These are phyloP conservation scores for Porodaedalea pini DNA, from an alignment of 1,284 basidiomycete genomes.

Conservation along the genomic window DNA sequence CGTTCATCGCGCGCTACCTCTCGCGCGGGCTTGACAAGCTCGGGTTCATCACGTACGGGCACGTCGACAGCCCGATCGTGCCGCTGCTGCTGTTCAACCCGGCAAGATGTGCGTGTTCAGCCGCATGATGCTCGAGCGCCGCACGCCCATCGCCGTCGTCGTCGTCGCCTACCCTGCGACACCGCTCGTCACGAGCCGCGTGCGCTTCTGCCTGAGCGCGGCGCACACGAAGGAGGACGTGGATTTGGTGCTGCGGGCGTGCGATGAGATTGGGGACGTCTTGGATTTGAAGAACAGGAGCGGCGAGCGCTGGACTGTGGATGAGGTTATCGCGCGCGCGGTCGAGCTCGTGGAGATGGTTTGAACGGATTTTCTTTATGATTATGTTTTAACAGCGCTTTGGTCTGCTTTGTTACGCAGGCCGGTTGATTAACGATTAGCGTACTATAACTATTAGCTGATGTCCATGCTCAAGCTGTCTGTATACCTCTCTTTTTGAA, in stretches of 20 bases:
- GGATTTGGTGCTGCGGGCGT: constrained; percentile 82
- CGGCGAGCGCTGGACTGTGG: constrained; percentile 77
- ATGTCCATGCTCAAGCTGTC: not conserved
- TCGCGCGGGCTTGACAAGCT: constrained; percentile 85
- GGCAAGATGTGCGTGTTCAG: constrained; percentile 91
- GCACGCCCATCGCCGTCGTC: constrained; percentile 83
- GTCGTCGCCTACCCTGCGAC: constrained; percentile 93
- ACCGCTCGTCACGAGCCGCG: constrained; percentile 84
- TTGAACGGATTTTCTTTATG: not conserved
- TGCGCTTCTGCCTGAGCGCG: constrained; percentile 93
- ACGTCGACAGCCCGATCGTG: constrained; percentile 89
- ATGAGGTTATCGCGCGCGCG: constrained; percentile 73
- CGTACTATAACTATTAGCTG: not conserved
- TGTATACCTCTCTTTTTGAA: not conserved
- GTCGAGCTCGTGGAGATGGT: constrained; percentile 68
- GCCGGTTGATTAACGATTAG: not conserved
- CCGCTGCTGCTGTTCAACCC: constrained; percentile 93
- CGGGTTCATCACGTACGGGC: constrained; percentile 96
- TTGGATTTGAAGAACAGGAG: constrained; percentile 82
- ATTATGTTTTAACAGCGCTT: constrained; percentile 1
- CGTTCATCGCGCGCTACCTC: constrained; percentile 95
- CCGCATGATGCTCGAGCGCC: constrained; percentile 81
- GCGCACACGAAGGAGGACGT: constrained; percentile 97
- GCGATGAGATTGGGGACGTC: constrained; percentile 88
- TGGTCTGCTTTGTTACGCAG: not conserved